A percentile compares a stretch with the other conserved stretches of the same genome.
Conservation (phyloP, 2,329 filamentous ascomycete genomes). For the Dothideomycetes sp. region DNA sequence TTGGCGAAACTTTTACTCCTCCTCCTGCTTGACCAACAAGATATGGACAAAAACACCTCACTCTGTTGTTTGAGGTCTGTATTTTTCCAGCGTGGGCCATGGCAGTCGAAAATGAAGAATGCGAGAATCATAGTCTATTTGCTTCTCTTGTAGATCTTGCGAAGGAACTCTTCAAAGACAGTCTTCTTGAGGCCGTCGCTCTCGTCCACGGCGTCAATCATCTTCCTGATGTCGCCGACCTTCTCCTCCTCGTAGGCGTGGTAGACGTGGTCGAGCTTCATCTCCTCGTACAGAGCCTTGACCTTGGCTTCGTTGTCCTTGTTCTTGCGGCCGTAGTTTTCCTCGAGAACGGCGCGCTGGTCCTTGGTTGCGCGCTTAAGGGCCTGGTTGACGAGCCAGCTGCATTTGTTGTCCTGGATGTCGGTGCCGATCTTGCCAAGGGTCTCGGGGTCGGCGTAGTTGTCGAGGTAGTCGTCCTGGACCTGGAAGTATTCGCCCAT, state of each 20-base stretch:
- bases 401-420: slow-evolving; percentile 99
- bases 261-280: slow-evolving; percentile 75
- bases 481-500: slow-evolving; percentile 99
- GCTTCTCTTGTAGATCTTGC: slow-evolving; percentile 97
- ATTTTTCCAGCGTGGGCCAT: no score
- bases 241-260: slow-evolving; percentile 80
- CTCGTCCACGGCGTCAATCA: slow-evolving; percentile 77
- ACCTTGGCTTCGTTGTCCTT: slow-evolving; percentile 68
- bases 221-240: slow-evolving; percentile 62
- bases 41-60: no score
- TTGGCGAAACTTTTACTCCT: no score
- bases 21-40: no score
- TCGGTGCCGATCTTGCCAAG: slow-evolving; percentile 99
- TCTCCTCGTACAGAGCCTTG: slow-evolving; percentile 79
- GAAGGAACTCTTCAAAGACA: slow-evolving; percentile 80
- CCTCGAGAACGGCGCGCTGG: slow-evolving; percentile 78
- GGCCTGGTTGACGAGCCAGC: slow-evolving; percentile 94
- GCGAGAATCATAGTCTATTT: no score
- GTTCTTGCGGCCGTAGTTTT: slow-evolving; percentile 92
- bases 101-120: no score
- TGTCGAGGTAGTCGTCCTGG: slow-evolving; percentile 98
- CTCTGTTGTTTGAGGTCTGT: no score
- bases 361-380: slow-evolving; percentile 68
- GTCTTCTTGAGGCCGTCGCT: slow-evolving; percentile 78
- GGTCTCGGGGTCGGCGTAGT: slow-evolving; percentile 82